Evolutionary conservation across 257 asterid genomes (phyloP).

Genomic region (Solanum phureja): DNA sequence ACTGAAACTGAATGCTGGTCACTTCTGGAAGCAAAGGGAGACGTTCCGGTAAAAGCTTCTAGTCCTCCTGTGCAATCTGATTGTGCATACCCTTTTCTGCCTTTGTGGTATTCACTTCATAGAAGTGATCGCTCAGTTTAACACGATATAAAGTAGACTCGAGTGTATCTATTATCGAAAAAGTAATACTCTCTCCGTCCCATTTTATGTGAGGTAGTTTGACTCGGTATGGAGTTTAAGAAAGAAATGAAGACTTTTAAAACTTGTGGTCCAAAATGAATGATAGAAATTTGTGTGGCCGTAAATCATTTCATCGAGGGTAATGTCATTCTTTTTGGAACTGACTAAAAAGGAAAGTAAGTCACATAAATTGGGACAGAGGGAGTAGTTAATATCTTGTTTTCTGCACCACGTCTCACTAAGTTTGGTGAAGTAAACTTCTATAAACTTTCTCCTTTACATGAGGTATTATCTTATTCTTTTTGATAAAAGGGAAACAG

Average conservation of each 20-base stretch:
- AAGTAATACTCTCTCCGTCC: background rate
- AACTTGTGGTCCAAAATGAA: no score
- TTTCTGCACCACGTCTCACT: background rate
- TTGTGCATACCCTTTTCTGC: background rate
- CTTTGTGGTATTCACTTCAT: background rate
- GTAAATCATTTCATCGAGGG: no score
- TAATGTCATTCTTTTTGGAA: no score
- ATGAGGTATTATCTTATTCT: background rate
- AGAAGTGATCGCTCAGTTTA: background rate
- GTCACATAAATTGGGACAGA: no score
- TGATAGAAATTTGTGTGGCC: no score
- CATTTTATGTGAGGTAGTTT: no score
- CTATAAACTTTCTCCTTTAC: background rate
- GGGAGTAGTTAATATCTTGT: background rate
- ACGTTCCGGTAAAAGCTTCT: slow-evolving; percentile 63
- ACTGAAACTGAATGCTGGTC: slow-evolving; percentile 97
- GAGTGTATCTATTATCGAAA: background rate
- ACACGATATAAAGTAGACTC: background rate
- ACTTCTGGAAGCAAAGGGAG: slow-evolving; percentile 84
- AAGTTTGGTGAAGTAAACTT: background rate
- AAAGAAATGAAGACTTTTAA: no score
- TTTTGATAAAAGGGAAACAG: background rate
- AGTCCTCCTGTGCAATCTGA: background rate
- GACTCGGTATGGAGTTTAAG: no score
- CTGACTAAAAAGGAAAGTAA: no score